Conservation (phyloP, 371 early-diverging fungal genomes). For the Zychaea mexicana region DNA sequence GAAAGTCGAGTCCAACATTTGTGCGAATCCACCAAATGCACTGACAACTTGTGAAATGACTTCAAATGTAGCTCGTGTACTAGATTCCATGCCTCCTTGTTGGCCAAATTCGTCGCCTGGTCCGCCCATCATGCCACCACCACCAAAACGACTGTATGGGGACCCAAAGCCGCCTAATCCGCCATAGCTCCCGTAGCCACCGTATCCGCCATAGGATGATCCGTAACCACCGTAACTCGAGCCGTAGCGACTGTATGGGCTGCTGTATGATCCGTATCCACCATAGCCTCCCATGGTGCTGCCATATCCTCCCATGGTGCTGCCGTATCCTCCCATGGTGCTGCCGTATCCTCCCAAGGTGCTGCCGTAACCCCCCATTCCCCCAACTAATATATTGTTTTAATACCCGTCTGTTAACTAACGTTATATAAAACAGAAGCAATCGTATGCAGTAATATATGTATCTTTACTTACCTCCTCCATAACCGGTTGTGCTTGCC, state of each 20-base stretch:
- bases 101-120: conserved; percentile 64
- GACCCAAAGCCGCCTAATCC: conserved; percentile 40
- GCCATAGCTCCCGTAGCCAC: conserved; percentile 40
- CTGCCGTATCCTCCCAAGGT: conserved; percentile 30
- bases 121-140: conserved; percentile 53
- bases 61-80: conserved; percentile 88
- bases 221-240: conserved; percentile 38
- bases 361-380: too few species aligned
- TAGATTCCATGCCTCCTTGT: conserved; percentile 83
- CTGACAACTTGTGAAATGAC: conserved; percentile 89
- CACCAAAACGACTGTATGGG: conserved; percentile 48
- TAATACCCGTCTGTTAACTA: too few species aligned
- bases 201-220: conserved; percentile 38
- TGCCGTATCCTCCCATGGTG: background rate
- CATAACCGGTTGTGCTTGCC: conserved; percentile 1
- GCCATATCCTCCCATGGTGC: conserved; percentile 19
- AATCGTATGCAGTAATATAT: conserved; percentile 12
- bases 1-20: conserved; percentile 96
- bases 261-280: conserved; percentile 23
- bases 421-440: background rate
- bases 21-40: conserved; percentile 95
- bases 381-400: too few species aligned
- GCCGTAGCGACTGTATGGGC: conserved; percentile 42
- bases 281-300: conserved; percentile 23
- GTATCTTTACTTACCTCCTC: conserved; percentile 7